Percentiles rank a stretch among this genome's conserved stretches.
Evolutionary conservation across 2,329 filamentous ascomycete species (phyloP).

Genomic region (Penicillium sp.): DNA sequence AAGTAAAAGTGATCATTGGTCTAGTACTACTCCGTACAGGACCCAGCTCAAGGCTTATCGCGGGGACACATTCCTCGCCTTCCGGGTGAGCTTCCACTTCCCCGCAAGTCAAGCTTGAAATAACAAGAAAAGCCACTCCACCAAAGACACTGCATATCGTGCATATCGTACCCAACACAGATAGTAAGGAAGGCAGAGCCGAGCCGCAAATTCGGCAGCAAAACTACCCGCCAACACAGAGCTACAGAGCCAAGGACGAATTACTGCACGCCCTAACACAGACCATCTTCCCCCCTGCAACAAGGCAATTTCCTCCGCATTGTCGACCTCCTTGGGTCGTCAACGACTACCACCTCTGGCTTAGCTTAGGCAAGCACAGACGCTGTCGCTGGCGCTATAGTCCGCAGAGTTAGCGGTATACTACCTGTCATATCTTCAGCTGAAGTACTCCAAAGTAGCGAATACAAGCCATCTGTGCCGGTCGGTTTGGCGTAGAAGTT

Average conservation of each 20-base stretch:
- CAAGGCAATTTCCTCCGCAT: neutral
- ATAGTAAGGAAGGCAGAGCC: neutral
- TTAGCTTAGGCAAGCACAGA: constrained; percentile 8
- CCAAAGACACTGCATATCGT: too few relatives aligned
- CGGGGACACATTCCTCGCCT: too few relatives aligned
- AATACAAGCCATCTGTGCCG: constrained; percentile 10
- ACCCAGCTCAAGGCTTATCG: too few relatives aligned
- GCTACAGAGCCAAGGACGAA: neutral
- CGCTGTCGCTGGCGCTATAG: constrained; percentile 11
- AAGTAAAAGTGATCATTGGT: too few relatives aligned
- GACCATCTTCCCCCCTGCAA: neutral
- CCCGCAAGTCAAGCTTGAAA: neutral
- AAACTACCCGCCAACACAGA: neutral
- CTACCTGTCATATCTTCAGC: constrained; percentile 7
- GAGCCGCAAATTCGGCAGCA: neutral
- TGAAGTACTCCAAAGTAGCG: constrained; percentile 14
- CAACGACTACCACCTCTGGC: neutral
- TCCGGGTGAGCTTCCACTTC: too few relatives aligned
- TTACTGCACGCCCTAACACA: neutral
- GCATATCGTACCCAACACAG: neutral
- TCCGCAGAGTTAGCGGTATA: constrained; percentile 13
- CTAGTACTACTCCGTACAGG: too few relatives aligned
- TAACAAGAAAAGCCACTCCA: neutral
- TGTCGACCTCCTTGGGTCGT: neutral
- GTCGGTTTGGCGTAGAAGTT: constrained; percentile 17